A percentile compares a stretch with the other conserved stretches of the same genome.
Evolutionary conservation across 352 stramenopile species (phyloP).

Genomic region (Phytopythium kandeliae): DNA sequence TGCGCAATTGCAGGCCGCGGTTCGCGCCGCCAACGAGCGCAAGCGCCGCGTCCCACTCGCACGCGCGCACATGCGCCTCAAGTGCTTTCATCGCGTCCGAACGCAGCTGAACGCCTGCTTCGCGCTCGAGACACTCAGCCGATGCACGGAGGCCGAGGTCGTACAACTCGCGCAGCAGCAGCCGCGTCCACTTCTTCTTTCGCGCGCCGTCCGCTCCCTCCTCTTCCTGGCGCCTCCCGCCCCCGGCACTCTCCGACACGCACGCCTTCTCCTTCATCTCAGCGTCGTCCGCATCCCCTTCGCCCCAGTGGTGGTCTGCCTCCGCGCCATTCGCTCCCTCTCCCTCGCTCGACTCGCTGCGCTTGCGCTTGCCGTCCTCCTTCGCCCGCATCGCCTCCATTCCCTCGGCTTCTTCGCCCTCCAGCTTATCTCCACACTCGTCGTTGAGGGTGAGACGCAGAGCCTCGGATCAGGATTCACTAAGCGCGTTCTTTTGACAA

Average conservation of each 20-base stretch:
- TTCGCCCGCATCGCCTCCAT: neutral
- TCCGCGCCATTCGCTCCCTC: neutral
- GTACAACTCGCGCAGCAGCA: constrained; percentile 73
- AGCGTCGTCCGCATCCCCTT: neutral
- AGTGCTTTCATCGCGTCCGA: constrained; percentile 50
- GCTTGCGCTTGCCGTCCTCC: constrained; percentile 28
- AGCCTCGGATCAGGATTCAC: too few species aligned
- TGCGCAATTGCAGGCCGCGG: constrained; percentile 10
- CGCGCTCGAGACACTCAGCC: constrained; percentile 43
- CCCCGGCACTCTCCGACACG: neutral
- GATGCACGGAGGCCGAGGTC: constrained; percentile 47
- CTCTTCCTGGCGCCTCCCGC: neutral
- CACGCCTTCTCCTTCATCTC: neutral
- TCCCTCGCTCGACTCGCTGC: neutral
- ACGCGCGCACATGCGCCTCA: constrained; percentile 26
- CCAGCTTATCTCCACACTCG: neutral
- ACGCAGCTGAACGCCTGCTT: constrained; percentile 48
- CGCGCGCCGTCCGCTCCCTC: constrained; percentile 7
- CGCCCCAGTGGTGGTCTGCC: neutral
- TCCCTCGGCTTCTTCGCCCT: neutral
- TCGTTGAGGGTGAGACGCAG: too few species aligned
- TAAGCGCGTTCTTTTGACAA: too few species aligned
- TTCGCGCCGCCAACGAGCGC: constrained; percentile 18
- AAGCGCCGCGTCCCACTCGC: constrained; percentile 54
- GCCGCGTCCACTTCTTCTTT: constrained; percentile 60